Conservation (phyloP, 805 yeast species). For the Candida rishiriensis region DNA sequence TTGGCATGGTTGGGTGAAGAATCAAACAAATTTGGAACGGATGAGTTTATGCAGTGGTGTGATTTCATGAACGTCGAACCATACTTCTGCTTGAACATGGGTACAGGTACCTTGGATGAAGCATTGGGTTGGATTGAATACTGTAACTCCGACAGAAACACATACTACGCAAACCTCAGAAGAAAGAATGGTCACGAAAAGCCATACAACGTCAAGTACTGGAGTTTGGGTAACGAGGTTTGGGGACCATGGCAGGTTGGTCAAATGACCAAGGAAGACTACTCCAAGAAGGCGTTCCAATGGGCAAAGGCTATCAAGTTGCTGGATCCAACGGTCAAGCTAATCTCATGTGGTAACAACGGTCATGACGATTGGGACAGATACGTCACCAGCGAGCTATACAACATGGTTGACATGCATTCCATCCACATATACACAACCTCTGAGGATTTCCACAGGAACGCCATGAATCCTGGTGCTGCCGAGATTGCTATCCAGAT, state of each 20-base stretch:
- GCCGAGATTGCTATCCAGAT: slow-evolving; percentile 31
- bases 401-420: slow-evolving; percentile 26
- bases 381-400: slow-evolving; percentile 22
- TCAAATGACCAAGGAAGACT: slow-evolving; percentile 28
- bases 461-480: slow-evolving; percentile 28
- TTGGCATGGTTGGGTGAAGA: slow-evolving; percentile 32
- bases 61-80: slow-evolving; percentile 28
- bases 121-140: slow-evolving; percentile 34
- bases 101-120: slow-evolving; percentile 33
- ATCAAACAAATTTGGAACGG: slow-evolving; percentile 31
- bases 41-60: slow-evolving; percentile 34
- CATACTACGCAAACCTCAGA: slow-evolving; percentile 32
- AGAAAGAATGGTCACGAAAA: slow-evolving; percentile 31
- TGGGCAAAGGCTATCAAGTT: slow-evolving; percentile 34
- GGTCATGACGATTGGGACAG: slow-evolving; percentile 30
- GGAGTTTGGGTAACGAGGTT: slow-evolving; percentile 35
- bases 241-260: slow-evolving; percentile 36
- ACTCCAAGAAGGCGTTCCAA: slow-evolving; percentile 26
- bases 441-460: slow-evolving; percentile 21
- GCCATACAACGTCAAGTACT: slow-evolving; percentile 33
- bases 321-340: slow-evolving; percentile 25
- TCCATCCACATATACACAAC: slow-evolving; percentile 32
- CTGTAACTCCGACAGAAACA: slow-evolving; percentile 29
- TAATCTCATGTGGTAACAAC: slow-evolving; percentile 30
- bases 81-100: slow-evolving; percentile 32